Conservation (phyloP, 306 rosid genomes). For the Datisca glomerata region DNA sequence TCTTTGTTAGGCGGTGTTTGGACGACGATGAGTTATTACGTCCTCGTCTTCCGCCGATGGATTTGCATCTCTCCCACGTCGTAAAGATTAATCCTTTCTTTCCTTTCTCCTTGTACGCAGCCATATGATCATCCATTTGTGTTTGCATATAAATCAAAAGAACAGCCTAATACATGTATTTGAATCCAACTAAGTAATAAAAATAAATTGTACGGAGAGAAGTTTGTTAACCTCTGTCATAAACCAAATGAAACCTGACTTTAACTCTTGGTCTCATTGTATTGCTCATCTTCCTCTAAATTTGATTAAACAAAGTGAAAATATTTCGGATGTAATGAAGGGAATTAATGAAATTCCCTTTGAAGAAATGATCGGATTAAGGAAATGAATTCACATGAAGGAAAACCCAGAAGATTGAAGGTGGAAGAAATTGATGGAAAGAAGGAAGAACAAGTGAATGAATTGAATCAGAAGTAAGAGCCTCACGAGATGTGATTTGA, state of each 20-base stretch:
- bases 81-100: conserved; percentile 45
- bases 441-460: too few relatives aligned
- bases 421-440: neutral
- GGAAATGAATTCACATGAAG: neutral
- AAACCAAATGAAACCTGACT: conserved; percentile 45
- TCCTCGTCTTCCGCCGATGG: conserved; percentile 52
- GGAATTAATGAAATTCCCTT: neutral
- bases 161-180: too few relatives aligned
- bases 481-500: neutral
- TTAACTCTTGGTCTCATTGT: conserved; percentile 59
- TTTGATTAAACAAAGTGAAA: neutral
- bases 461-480: too few relatives aligned
- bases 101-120: conserved; percentile 9
- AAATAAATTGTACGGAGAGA: neutral
- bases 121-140: too few relatives aligned
- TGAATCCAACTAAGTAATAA: too few relatives aligned
- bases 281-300: conserved; percentile 40
- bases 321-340: neutral
- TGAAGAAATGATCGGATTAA: too few relatives aligned
- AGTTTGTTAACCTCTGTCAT: conserved; percentile 52
- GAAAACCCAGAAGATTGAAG: neutral
- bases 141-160: too few relatives aligned
- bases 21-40: conserved; percentile 2
- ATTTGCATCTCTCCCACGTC: conserved; percentile 84
- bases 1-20: conserved; percentile 10